A percentile compares a stretch with the other conserved stretches of the same genome.
Conservation (phyloP, 192 early-diverging fungal species). For the Entomortierella chlamydospora region DNA sequence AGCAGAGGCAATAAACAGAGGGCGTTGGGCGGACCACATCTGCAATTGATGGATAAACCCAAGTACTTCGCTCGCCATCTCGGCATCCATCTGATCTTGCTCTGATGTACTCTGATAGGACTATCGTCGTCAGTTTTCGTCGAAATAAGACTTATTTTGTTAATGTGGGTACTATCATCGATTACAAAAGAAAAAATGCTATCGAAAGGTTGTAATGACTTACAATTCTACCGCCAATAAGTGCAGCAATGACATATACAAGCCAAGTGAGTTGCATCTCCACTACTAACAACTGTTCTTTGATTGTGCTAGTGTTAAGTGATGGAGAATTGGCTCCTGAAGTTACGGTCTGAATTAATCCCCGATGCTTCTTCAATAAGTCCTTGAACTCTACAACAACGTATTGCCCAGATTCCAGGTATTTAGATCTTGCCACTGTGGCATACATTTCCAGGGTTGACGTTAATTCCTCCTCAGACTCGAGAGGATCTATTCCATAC, state of each 20-base stretch:
- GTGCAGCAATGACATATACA: conserved; percentile 78
- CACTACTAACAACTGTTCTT: conserved; percentile 57
- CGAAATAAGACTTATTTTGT: background rate
- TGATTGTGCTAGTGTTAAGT: conserved; percentile 47
- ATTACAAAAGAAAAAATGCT: background rate
- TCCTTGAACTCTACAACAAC: conserved; percentile 40
- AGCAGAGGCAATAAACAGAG: conserved; percentile 59
- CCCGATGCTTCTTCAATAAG: conserved; percentile 27
- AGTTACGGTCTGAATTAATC: conserved; percentile 30
- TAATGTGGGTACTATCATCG: background rate
- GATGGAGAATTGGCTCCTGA: conserved; percentile 23
- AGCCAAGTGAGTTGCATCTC: conserved; percentile 84
- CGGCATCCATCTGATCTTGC: conserved; percentile 83
- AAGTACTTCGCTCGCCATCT: conserved; percentile 74
- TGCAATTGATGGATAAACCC: conserved; percentile 78
- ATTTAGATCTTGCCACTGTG: conserved; percentile 74
- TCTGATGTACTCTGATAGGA: conserved; percentile 82
- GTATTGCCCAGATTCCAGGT: conserved; percentile 64
- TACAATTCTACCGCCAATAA: conserved; percentile 76
- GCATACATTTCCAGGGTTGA: conserved; percentile 78
- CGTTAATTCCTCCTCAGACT: conserved; percentile 76
- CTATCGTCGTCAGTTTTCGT: conserved; percentile 16
- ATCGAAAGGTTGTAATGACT: conserved; percentile 4
- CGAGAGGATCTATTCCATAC: conserved; percentile 62
- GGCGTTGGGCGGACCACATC: conserved; percentile 58